phyloP scores from a whole-genome alignment of 805 yeast species.

The Wickerhamomyces strasburgensis region DNA sequence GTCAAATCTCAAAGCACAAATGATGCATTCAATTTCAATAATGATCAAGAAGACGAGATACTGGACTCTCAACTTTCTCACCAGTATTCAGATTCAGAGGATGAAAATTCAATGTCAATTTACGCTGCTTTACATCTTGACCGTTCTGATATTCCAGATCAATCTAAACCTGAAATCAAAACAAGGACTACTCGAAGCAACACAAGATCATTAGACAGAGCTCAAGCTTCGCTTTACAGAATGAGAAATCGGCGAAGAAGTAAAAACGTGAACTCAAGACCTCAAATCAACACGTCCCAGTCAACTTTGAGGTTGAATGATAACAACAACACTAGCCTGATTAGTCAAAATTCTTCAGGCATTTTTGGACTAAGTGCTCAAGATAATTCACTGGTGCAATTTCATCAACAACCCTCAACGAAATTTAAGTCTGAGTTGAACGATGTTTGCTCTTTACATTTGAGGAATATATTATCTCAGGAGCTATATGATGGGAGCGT shows the following conservation, averaged over 20 bases:
- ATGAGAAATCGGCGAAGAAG: conserved; percentile 56
- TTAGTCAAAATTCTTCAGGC: not conserved
- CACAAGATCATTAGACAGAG: conserved; percentile 52
- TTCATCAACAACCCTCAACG: conserved; percentile 1
- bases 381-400: not conserved
- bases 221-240: conserved; percentile 59
- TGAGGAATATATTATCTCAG: conserved; percentile 52
- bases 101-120: conserved; percentile 64
- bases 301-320: conserved; percentile 11
- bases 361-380: conserved; percentile 1
- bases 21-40: conserved; percentile 22
- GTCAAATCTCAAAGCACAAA: conserved; percentile 18
- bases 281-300: conserved; percentile 25
- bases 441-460: conserved; percentile 36
- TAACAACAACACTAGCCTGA: conserved; percentile 1
- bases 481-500: conserved; percentile 58
- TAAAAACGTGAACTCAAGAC: conserved; percentile 34
- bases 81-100: conserved; percentile 36
- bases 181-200: conserved; percentile 33
- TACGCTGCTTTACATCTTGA: conserved; percentile 48
- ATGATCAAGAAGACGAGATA: conserved; percentile 10
- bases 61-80: conserved; percentile 3
- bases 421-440: conserved; percentile 25
- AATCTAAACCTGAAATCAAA: conserved; percentile 24
- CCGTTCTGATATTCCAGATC: conserved; percentile 28